phyloP scores from a whole-genome alignment of 345 rosid species.

The Clarkia xantiana region DNA sequence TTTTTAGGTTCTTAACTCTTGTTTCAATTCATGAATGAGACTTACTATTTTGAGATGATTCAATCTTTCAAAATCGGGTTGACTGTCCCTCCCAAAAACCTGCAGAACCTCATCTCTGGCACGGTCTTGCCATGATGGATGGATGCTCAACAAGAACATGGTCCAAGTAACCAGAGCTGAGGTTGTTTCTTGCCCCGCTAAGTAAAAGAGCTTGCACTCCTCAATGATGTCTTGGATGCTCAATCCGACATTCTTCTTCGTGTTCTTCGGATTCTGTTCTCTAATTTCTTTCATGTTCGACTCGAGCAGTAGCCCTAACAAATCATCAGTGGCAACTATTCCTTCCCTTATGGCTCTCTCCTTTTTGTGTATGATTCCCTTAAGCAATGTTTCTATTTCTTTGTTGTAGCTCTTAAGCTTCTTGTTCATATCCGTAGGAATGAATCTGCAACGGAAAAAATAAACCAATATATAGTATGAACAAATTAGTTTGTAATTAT shows the following conservation, averaged over 20 bases:
- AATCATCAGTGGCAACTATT: constrained; percentile 1
- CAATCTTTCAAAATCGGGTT: constrained; percentile 5
- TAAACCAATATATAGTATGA: background rate
- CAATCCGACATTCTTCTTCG: constrained; percentile 6
- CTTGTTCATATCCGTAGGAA: constrained; percentile 6
- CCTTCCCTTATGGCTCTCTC: constrained; percentile 3
- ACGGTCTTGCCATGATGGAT: constrained; percentile 8
- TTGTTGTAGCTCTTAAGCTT: constrained; percentile 1
- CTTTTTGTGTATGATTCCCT: constrained; percentile 1
- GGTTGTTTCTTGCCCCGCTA: constrained; percentile 12
- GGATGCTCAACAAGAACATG: constrained; percentile 6
- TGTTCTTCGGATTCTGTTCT: background rate
- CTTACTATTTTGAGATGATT: constrained; percentile 9
- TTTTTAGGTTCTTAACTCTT: no score
- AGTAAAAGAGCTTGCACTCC: constrained; percentile 13
- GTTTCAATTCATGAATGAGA: no score
- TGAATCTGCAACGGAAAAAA: background rate
- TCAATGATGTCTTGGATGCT: constrained; percentile 7
- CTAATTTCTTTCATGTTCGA: constrained; percentile 7
- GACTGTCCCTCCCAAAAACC: constrained; percentile 5
- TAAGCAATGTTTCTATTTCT: background rate
- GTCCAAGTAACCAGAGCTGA: constrained; percentile 9
- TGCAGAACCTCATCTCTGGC: constrained; percentile 12
- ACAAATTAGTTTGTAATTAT: background rate
- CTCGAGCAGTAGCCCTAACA: constrained; percentile 6